Evolutionary conservation across 2,329 filamentous ascomycete genomes (phyloP), one percentile per base, ranked within the genome.

Genomic region (Neofusicoccum ribis): DNA sequence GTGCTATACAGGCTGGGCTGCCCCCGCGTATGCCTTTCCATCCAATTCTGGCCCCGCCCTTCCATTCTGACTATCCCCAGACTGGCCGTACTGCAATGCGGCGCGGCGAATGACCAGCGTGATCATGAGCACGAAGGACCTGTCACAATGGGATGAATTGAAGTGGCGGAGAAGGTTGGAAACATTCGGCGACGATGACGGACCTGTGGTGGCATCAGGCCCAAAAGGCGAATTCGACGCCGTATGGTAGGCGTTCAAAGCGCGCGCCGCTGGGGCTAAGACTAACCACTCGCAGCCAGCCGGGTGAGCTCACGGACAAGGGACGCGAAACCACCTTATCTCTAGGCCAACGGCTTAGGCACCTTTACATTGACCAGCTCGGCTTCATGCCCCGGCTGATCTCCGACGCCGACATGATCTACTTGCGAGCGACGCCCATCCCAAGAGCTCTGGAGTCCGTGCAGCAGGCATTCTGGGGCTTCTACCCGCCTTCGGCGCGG

Each of bases 81-180:
- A 88, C 78, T 99, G 95, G 95, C 92, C 95, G 1, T 98, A 97
- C 79, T 99, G 95, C 80, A 86, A 86, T 69, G 87, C 89, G 64
- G 91, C 91, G 23, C 86, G 87, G 66, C 88, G 89, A 69, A 85
- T 98, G 74, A 86, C 83, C 31, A 85, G 86, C 66, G 83, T 86
- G 66, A 83, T 89, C 27, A 81, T 87, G 68, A 80, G 80, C 44
- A 84, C 80, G 51, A 82, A 83, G 64, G 83, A 83, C 72, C 77
- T 79, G 66, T 81, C 77, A 41, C 74, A 79, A 61, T 89, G 86
- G 86, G 84, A 87, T 70, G 79, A 80, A 1, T 80, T 90, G 66
- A 82, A 84, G 70, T 90, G 86, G 79, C 82, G 88, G 70, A 86
- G 93, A 67, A 88, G 91, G 52, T 84, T 97, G 54, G 95, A 99